Evolutionary conservation across 192 early-diverging fungal genomes (phyloP).

Genomic region (Martensiomyces pterosporus): DNA sequence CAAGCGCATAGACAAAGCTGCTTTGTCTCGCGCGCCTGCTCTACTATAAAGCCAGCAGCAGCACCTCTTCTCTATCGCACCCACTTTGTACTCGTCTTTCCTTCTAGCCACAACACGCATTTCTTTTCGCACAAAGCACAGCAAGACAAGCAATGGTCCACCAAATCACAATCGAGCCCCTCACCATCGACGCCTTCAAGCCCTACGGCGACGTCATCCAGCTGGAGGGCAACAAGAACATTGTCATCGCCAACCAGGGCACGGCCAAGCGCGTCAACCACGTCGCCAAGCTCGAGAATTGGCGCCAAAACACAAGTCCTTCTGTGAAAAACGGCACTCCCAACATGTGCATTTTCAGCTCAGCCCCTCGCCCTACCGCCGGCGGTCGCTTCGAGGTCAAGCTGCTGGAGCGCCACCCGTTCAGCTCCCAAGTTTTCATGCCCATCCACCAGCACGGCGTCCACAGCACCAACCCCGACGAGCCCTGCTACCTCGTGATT

Average conservation of each 20-base stretch:
- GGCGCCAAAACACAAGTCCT: slow-evolving; percentile 22
- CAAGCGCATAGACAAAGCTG: no score
- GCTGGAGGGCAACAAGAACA: slow-evolving; percentile 44
- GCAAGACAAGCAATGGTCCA: slow-evolving; percentile 7
- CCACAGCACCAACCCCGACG: slow-evolving; percentile 17
- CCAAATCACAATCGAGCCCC: slow-evolving; percentile 55
- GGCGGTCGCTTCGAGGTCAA: slow-evolving; percentile 57
- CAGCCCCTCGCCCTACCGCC: slow-evolving; percentile 31
- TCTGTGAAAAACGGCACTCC: slow-evolving; percentile 42
- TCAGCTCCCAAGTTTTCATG: slow-evolving; percentile 82
- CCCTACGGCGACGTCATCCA: slow-evolving; percentile 76
- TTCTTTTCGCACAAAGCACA: no score
- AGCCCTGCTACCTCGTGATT: slow-evolving; percentile 65
- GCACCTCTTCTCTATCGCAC: no score
- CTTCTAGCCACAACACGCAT: slow-evolving; percentile 1
- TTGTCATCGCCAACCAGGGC: slow-evolving; percentile 64
- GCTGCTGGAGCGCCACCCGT: slow-evolving; percentile 79
- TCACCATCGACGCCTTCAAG: slow-evolving; percentile 65
- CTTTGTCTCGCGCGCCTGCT: not conserved
- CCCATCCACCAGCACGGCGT: slow-evolving; percentile 57
- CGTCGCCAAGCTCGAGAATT: slow-evolving; percentile 59
- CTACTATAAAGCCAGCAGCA: slow-evolving; percentile 4
- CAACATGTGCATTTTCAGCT: slow-evolving; percentile 71
- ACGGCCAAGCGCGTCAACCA: slow-evolving; percentile 70
- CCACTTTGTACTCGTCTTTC: no score